phyloP scores from a whole-genome alignment of 805 yeast genomes.

The Suhomyces faveliae region DNA sequence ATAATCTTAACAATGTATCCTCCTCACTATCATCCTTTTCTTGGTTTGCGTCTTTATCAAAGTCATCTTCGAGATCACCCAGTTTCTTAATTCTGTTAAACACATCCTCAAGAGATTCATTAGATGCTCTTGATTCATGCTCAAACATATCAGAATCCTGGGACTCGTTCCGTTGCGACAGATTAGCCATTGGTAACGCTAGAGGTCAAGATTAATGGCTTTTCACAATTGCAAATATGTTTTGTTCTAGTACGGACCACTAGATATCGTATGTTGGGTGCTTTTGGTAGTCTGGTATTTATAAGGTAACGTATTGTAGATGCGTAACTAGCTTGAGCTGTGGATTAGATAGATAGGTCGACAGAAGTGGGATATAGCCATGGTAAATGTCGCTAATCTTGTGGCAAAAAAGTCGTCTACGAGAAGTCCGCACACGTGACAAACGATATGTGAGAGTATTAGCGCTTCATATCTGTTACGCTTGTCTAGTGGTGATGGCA shows the following conservation, averaged over 20 bases:
- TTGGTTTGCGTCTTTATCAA: not conserved
- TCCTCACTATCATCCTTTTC: slow-evolving; percentile 19
- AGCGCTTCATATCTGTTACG: not conserved
- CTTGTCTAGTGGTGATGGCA: too few relatives aligned
- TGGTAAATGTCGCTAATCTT: slow-evolving; percentile 1
- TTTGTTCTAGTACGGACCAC: not conserved
- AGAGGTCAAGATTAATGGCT: not conserved
- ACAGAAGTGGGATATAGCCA: not conserved
- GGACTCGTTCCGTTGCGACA: not conserved
- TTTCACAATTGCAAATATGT: not conserved
- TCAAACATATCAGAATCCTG: slow-evolving; percentile 1
- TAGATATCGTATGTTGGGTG: not conserved
- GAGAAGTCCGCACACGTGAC: too few relatives aligned
- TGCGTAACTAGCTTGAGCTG: not conserved
- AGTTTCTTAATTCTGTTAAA: not conserved
- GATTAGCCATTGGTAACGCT: not conserved
- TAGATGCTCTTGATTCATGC: not conserved
- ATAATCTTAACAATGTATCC: slow-evolving; percentile 35
- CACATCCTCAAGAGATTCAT: not conserved
- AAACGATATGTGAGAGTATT: too few relatives aligned
- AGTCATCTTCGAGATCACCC: not conserved
- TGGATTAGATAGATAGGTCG: not conserved
- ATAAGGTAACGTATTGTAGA: not conserved
- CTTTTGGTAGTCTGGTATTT: not conserved
- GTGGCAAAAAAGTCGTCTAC: slow-evolving; percentile 7